Percentiles rank a stretch among this genome's conserved stretches.
phyloP scores from a whole-genome alignment of 2,329 filamentous ascomycete genomes.

The Ophiostoma fasciatum region DNA sequence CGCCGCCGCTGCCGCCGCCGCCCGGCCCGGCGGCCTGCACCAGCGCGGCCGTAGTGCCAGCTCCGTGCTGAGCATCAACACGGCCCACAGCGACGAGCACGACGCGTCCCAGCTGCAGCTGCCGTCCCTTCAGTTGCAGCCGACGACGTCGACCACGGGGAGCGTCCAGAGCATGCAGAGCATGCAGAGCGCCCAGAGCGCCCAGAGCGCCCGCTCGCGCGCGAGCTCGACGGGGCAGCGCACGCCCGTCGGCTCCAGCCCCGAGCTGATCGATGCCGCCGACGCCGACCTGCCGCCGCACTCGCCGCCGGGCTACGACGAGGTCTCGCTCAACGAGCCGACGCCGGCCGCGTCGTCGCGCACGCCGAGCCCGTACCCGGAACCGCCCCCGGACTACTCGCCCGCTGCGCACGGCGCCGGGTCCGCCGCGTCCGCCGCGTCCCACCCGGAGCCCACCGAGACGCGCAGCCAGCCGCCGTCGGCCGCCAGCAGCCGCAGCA shows the following conservation, averaged over 20 bases:
- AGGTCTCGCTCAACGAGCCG: slow-evolving; percentile 18
- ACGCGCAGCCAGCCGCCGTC: no score
- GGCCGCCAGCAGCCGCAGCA: no score
- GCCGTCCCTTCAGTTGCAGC: slow-evolving; percentile 11
- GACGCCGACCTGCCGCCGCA: slow-evolving; percentile 31
- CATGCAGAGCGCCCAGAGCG: no score
- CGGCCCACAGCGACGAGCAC: slow-evolving; percentile 17
- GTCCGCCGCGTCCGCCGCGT: no score
- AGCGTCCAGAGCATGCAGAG: no score
- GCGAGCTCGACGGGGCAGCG: slow-evolving; percentile 14
- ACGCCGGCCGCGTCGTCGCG: slow-evolving; percentile 17
- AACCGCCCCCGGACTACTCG: slow-evolving; percentile 37
- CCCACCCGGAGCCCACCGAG: no score
- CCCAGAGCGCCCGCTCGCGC: slow-evolving; percentile 24
- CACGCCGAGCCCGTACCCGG: slow-evolving; percentile 26
- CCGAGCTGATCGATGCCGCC: slow-evolving; percentile 32
- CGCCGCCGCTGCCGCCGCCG: slow-evolving; percentile 5
- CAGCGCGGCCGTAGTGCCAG: slow-evolving; percentile 32
- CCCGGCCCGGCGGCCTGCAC: slow-evolving; percentile 14
- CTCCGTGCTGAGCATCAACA: slow-evolving; percentile 39
- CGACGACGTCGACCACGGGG: neutral
- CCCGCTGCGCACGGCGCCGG: slow-evolving; percentile 18
- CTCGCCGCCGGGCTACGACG: slow-evolving; percentile 37
- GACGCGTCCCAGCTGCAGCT: slow-evolving; percentile 4
- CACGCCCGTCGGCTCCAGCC: slow-evolving; percentile 36